Percentiles rank a stretch among this genome's conserved stretches.
These are phyloP conservation scores for Helenozyma baotianmanensis DNA, from an alignment of 805 yeast genomes.

Conservation along the genomic window DNA sequence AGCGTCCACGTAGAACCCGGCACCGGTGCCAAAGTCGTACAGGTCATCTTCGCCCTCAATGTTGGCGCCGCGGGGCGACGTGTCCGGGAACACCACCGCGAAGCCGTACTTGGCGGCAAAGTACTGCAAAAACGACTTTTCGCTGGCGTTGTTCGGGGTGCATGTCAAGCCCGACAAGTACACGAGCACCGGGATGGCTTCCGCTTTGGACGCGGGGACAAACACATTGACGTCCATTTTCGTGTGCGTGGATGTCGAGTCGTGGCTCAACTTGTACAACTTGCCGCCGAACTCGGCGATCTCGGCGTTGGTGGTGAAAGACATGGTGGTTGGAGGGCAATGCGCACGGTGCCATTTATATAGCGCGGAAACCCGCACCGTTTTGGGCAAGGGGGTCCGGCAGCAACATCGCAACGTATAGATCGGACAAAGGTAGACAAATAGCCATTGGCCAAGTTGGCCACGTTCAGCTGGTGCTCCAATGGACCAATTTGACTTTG, in stretches of 20 bases:
- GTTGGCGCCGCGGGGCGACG: slow-evolving; percentile 86
- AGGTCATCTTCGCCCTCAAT: slow-evolving; percentile 76
- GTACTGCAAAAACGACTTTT: slow-evolving; percentile 83
- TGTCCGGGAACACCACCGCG: slow-evolving; percentile 91
- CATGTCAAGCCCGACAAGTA: slow-evolving; percentile 90
- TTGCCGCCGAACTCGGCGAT: slow-evolving; percentile 70
- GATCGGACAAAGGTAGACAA: no score
- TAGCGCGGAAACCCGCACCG: no score
- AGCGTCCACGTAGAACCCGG: slow-evolving; percentile 91
- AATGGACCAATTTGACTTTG: no score
- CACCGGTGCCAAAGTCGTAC: slow-evolving; percentile 93
- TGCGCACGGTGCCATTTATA: no score
- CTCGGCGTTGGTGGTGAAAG: slow-evolving; percentile 49
- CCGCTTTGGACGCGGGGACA: slow-evolving; percentile 52
- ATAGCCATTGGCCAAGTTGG: no score
- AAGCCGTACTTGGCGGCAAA: slow-evolving; percentile 79
- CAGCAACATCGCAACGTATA: no score
- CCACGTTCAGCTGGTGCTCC: no score
- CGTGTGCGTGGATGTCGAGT: slow-evolving; percentile 60
- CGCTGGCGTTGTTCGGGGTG: slow-evolving; percentile 88
- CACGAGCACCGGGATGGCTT: slow-evolving; percentile 61
- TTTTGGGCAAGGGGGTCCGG: no score
- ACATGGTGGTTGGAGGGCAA: slow-evolving; percentile 28
- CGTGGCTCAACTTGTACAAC: slow-evolving; percentile 70
- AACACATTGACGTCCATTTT: slow-evolving; percentile 82